Percentiles rank a stretch among this genome's conserved stretches.
Evolutionary conservation across 805 yeast species (phyloP).

Genomic region (Lachancea cidri): DNA sequence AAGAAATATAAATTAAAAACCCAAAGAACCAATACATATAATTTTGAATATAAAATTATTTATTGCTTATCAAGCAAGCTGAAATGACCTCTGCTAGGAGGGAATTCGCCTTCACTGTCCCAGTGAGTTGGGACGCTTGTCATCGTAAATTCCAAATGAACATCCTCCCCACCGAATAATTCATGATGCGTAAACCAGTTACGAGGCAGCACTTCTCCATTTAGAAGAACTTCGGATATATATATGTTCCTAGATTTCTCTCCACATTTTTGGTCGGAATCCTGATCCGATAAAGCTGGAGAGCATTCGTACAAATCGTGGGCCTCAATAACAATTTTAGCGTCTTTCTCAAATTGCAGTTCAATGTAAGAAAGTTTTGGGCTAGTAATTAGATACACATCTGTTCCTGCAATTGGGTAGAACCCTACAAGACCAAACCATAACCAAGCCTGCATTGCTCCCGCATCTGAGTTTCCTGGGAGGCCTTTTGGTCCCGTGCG

Average conservation of each 20-base stretch:
- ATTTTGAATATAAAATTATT: no score
- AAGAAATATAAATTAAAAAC: no score
- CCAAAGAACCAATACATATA: no score
- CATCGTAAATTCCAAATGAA: conserved; percentile 18
- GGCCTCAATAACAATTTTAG: conserved; percentile 23
- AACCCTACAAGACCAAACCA: conserved; percentile 34
- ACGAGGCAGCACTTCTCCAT: conserved; percentile 26
- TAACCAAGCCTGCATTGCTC: conserved; percentile 38
- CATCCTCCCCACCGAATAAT: conserved; percentile 28
- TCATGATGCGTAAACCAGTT: conserved; percentile 34
- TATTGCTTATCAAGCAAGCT: not conserved
- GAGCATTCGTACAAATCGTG: conserved; percentile 18
- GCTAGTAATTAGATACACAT: conserved; percentile 31
- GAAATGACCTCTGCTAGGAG: conserved; percentile 27
- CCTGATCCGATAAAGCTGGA: not conserved
- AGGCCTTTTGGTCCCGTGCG: conserved; percentile 27
- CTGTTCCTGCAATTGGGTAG: conserved; percentile 36
- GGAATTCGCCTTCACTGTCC: conserved; percentile 25
- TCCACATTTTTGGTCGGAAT: no score
- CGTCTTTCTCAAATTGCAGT: conserved; percentile 25
- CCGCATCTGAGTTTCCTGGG: conserved; percentile 38
- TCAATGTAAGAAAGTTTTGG: conserved; percentile 29
- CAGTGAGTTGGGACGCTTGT: conserved; percentile 18
- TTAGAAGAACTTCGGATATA: conserved; percentile 29
- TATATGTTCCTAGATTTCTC: conserved; percentile 25